These are phyloP conservation scores for Silene conica DNA, from an alignment of 148 eudicot species.

Conservation along the genomic window DNA sequence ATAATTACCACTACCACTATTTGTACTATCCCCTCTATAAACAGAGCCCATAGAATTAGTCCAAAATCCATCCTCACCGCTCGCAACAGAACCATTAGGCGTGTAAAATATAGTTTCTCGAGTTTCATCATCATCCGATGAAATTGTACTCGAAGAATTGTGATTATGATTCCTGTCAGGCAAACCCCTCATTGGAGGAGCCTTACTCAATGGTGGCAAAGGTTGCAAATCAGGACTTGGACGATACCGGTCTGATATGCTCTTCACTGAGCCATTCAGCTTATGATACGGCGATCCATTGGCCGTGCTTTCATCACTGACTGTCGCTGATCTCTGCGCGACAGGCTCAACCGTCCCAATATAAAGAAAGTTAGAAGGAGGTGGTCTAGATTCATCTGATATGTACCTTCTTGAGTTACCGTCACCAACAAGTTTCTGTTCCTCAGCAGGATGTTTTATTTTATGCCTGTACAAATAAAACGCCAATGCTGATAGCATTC, in stretches of 20 bases:
- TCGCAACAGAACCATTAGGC: slow-evolving; percentile 61
- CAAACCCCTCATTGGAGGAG: slow-evolving; percentile 34
- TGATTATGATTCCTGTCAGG: slow-evolving; percentile 23
- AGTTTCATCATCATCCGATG: slow-evolving; percentile 65
- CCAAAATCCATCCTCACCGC: slow-evolving; percentile 55
- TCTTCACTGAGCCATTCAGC: slow-evolving; percentile 39
- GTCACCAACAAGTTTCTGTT: slow-evolving; percentile 59
- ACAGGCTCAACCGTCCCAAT: slow-evolving; percentile 78
- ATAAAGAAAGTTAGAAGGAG: slow-evolving; percentile 67
- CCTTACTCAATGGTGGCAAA: slow-evolving; percentile 64
- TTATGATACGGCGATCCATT: slow-evolving; percentile 73
- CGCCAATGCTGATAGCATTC: slow-evolving; percentile 74
- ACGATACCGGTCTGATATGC: slow-evolving; percentile 56
- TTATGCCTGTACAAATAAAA: slow-evolving; percentile 67
- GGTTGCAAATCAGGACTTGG: slow-evolving; percentile 91
- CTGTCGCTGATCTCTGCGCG: slow-evolving; percentile 30
- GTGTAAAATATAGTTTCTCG: slow-evolving; percentile 59
- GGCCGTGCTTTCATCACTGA: slow-evolving; percentile 24
- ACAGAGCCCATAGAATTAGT: slow-evolving; percentile 24
- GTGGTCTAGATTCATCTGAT: slow-evolving; percentile 42
- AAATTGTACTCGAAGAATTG: slow-evolving; percentile 42
- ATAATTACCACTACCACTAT: slow-evolving; percentile 16
- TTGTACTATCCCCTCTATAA: slow-evolving; percentile 22
- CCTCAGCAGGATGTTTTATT: slow-evolving; percentile 35
- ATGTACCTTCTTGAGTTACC: slow-evolving; percentile 29